Conservation (phyloP, 495 filamentous ascomycete species). For the Xylaria flabelliformis region DNA sequence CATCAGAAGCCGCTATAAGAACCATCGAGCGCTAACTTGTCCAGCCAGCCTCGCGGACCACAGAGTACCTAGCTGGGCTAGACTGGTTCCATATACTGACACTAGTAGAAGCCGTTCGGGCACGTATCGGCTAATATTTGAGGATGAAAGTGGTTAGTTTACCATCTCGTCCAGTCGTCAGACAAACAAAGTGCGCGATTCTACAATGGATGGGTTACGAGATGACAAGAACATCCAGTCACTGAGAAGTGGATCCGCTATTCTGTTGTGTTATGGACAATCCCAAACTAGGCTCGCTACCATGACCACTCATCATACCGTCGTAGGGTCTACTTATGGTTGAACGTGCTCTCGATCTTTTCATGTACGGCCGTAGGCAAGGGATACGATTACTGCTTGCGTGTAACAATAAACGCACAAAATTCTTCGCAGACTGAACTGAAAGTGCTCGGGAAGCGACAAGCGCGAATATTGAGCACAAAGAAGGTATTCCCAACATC, state of each 20-base stretch:
- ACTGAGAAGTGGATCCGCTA: neutral
- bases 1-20: neutral
- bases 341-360: conserved; percentile 14
- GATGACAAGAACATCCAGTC: conserved; percentile 3
- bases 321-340: neutral
- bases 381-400: neutral
- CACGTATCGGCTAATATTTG: conserved; percentile 14
- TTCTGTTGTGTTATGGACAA: conserved; percentile 4
- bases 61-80: neutral
- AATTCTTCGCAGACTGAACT: conserved; percentile 5
- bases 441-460: neutral
- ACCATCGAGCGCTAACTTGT: neutral
- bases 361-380: conserved; percentile 28
- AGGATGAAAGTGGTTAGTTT: neutral
- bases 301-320: conserved; percentile 7
- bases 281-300: conserved; percentile 8
- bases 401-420: conserved; percentile 21
- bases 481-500: neutral
- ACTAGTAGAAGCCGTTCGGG: neutral
- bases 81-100: neutral
- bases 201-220: neutral
- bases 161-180: neutral
- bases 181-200: neutral
- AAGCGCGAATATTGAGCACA: neutral
- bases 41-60: neutral